Evolutionary conservation across 352 stramenopile species (phyloP).

Genomic region (Phytophthora boehmeriae): DNA sequence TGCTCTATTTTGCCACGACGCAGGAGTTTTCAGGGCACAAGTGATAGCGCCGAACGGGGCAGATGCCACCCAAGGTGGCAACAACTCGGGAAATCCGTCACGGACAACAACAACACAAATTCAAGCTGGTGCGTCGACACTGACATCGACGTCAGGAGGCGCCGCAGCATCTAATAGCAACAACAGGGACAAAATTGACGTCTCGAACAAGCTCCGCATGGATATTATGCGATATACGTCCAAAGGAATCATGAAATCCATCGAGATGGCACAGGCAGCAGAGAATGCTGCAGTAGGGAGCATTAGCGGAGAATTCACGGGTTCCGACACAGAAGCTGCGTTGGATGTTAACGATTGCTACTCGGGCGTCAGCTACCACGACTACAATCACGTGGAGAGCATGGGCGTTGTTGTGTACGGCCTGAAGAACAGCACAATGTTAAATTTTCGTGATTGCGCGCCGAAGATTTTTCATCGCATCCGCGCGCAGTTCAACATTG

Average conservation of each 20-base stretch:
- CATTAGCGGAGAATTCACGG: constrained; percentile 21
- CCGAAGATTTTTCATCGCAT: constrained; percentile 83
- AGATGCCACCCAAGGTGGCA: constrained; percentile 4
- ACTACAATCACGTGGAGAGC: constrained; percentile 74
- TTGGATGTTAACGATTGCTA: constrained; percentile 26
- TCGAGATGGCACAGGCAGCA: constrained; percentile 49
- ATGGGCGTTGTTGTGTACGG: constrained; percentile 80
- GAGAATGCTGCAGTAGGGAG: constrained; percentile 26
- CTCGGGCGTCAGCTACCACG: constrained; percentile 46
- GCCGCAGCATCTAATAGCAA: constrained; percentile 4
- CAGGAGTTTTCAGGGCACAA: constrained; percentile 54
- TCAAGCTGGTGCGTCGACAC: constrained; percentile 25
- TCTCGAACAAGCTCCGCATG: constrained; percentile 83
- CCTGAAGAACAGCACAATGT: constrained; percentile 51
- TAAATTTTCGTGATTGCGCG: constrained; percentile 79
- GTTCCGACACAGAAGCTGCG: constrained; percentile 26
- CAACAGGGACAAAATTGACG: constrained; percentile 53
- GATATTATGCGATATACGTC: constrained; percentile 90
- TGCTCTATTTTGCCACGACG: constrained; percentile 77
- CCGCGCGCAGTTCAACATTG: constrained; percentile 77
- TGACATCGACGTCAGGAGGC: constrained; percentile 29
- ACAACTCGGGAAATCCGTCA: constrained; percentile 17
- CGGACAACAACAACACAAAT: constrained; percentile 34
- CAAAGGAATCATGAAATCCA: constrained; percentile 80
- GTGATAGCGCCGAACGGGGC: neutral